Base-by-base conservation (phyloP, 345 rosid genomes). In the Conringia planisiliqua region DNA sequence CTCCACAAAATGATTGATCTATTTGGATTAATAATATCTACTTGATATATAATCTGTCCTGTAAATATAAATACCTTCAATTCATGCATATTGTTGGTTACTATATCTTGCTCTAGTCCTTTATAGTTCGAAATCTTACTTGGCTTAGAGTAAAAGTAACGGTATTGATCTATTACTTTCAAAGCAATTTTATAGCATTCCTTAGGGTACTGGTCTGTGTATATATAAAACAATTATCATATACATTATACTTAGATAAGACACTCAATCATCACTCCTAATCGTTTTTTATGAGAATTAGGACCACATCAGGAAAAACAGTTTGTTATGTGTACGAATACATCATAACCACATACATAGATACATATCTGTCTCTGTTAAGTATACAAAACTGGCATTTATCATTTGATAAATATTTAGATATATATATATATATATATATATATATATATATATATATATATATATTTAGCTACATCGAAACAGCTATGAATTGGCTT, bases 1-100 rank as follows among this genome's bases (percentile, higher is more conserved):
- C 68, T 48, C 70, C 73, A 73, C 1, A 56, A 35, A 43, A 76
- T 76, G 75, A 76, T 70, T 76, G 75, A 70, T 55, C 70, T 76
- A 62, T 43, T 16, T 44, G 29, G 36, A 40, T 16, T 54, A 54
- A 38, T 36, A 50, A 20, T 48, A 20, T 35, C 30, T 35, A 47
- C 40, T 52, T 20, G 16, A 44, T 32, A 7, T 32, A 7, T 42
- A 62, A 17, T 35, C 18, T 33, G 38, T 38, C 6, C 18, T 14
- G 6, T 12, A 54, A 13, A 11, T 47, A 17, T 16, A 29, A n/a
- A 17, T 39, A 55, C 32, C 18, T 14, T 18, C 35, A 44, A 46
- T 71, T 61, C 74, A 59, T 70, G 40, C 22, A 40, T 11, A 27
- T 32, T 33, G 57, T 14, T 70, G 27, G 57, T 59, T 46, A 33